These are phyloP conservation scores for Lecanicillium sp. DNA, from an alignment of 2,329 filamentous ascomycete genomes.

Conservation along the genomic window DNA sequence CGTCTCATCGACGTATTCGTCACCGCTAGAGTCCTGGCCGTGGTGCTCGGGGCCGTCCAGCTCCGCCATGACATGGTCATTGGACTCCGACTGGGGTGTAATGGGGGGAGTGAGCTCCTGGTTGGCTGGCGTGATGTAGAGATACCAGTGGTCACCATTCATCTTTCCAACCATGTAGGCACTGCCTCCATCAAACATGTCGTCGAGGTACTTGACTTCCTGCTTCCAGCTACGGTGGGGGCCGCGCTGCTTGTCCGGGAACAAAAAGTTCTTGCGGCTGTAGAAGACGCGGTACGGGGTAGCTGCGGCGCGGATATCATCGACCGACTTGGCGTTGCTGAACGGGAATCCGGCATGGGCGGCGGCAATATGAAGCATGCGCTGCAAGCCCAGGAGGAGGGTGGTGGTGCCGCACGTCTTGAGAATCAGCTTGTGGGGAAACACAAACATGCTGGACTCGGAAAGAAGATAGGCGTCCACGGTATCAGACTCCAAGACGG, in stretches of 20 bases:
- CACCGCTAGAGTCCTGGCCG: constrained; percentile 30
- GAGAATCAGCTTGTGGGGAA: constrained; percentile 97
- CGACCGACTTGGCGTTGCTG: constrained; percentile 56
- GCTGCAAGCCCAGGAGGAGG: constrained; percentile 78
- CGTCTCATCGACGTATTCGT: constrained; percentile 63
- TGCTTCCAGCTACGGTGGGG: constrained; percentile 97
- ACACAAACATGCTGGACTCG: constrained; percentile 99
- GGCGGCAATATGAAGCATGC: constrained; percentile 87
- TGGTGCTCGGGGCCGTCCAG: constrained; percentile 38
- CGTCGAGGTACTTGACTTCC: constrained; percentile 87
- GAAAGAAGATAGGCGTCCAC: constrained; percentile 96
- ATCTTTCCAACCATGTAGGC: constrained; percentile 99
- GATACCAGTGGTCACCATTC: constrained; percentile 99
- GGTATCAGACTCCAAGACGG: constrained; percentile 84
- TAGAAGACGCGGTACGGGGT: constrained; percentile 96
- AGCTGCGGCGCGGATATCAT: constrained; percentile 66
- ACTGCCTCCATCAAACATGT: constrained; percentile 84
- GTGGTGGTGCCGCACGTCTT: constrained; percentile 99
- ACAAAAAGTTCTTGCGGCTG: constrained; percentile 97
- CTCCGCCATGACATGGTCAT: constrained; percentile 40
- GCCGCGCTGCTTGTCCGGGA: constrained; percentile 86
- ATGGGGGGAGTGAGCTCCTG: constrained; percentile 72
- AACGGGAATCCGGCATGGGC: constrained; percentile 83
- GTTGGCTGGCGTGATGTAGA: constrained; percentile 89
- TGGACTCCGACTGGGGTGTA: constrained; percentile 54